Evolutionary conservation across 1,284 basidiomycete species (phyloP).

Genomic region (Leccinum ambiguum): DNA sequence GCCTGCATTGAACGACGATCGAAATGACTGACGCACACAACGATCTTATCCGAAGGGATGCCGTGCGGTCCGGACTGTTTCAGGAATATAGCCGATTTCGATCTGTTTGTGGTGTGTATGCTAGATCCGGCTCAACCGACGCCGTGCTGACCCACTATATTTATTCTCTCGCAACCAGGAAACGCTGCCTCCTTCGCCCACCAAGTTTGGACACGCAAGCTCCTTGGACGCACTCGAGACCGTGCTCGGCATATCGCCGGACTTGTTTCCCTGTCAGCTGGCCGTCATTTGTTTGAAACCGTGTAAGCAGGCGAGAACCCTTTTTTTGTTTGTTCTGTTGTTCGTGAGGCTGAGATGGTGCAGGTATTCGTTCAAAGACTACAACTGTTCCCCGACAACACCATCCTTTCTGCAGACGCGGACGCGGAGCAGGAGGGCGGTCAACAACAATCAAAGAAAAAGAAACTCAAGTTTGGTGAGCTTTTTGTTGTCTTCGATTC

Average conservation of each 20-base stretch:
- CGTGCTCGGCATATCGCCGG: conserved; percentile 38
- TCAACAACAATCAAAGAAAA: conserved; percentile 7
- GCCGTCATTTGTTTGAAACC: conserved; percentile 36
- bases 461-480: conserved; percentile 21
- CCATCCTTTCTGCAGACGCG: conserved; percentile 14
- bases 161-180: conserved; percentile 17
- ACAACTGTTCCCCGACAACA: conserved; percentile 30
- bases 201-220: conserved; percentile 14
- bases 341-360: background rate
- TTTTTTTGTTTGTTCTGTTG: background rate
- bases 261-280: conserved; percentile 38
- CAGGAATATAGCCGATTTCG: conserved; percentile 29
- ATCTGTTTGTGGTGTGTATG: conserved; percentile 20
- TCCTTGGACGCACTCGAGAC: conserved; percentile 27
- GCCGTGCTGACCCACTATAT: too few relatives aligned
- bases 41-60: conserved; percentile 29
- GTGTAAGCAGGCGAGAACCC: conserved; percentile 36
- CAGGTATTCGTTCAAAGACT: conserved; percentile 24
- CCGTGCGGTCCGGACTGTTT: conserved; percentile 45
- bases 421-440: background rate
- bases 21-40: background rate
- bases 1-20: background rate
- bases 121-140: background rate
- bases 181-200: conserved; percentile 23
- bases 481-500: background rate